Evolutionary conservation across 345 rosid genomes (phyloP).

Genomic region (Hibiscus mutabilis): DNA sequence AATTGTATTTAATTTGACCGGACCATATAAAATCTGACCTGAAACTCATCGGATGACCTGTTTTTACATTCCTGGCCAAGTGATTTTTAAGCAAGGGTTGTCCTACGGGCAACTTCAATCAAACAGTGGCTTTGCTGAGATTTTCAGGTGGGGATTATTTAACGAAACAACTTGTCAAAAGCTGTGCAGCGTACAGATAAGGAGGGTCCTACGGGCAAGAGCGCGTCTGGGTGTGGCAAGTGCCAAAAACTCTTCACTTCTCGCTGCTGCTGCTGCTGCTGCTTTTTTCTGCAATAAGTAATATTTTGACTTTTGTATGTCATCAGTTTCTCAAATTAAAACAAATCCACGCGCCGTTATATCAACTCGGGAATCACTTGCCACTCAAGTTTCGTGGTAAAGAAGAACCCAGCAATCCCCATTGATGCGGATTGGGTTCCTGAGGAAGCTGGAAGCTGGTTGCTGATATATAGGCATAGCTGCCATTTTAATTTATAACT

Average conservation of each 20-base stretch:
- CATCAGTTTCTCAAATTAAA: neutral
- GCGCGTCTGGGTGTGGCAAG: too few species aligned
- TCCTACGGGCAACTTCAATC: neutral
- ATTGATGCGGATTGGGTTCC: neutral
- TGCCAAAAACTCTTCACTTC: neutral
- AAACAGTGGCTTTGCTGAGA: slow-evolving; percentile 3
- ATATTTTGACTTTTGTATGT: neutral
- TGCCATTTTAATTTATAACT: neutral
- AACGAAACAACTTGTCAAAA: neutral
- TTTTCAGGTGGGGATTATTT: neutral
- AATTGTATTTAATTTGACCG: too few species aligned
- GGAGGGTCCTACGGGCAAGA: slow-evolving; percentile 3
- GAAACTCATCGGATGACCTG: too few species aligned
- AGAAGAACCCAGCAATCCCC: neutral
- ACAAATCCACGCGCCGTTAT: slow-evolving; percentile 3
- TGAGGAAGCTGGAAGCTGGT: neutral
- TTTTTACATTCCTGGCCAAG: too few species aligned
- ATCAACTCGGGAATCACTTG: neutral
- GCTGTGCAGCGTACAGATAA: neutral
- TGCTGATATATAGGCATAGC: neutral
- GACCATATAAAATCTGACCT: too few species aligned
- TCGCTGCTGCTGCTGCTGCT: neutral
- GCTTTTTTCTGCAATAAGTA: neutral
- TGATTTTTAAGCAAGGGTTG: neutral
- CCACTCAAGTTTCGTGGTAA: neutral